These are phyloP conservation scores for Rosa persica DNA, from an alignment of 306 rosid genomes.

Conservation along the genomic window DNA sequence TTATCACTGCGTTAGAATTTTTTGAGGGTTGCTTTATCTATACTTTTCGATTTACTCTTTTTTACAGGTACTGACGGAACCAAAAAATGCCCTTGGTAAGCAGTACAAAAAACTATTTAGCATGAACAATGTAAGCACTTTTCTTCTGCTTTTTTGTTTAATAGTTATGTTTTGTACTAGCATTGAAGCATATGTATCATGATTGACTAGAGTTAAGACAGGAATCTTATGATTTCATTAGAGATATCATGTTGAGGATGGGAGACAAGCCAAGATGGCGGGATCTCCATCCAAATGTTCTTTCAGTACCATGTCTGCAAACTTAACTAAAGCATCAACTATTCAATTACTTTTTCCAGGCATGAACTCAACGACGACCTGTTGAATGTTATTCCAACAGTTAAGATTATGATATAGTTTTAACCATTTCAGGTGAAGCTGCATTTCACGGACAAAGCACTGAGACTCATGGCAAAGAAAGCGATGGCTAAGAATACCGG, in stretches of 20 bases:
- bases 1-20: not conserved
- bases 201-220: not conserved
- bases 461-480: constrained; percentile 71
- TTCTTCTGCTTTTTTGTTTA: not conserved
- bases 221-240: not conserved
- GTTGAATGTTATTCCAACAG: not conserved
- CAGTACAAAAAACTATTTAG: constrained; percentile 90
- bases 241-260: not conserved
- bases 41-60: constrained; percentile 11
- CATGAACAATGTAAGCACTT: constrained; percentile 78
- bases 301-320: not conserved
- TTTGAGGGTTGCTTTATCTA: not conserved
- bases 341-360: not conserved
- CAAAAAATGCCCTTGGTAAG: constrained; percentile 91
- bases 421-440: constrained; percentile 66
- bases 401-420: not conserved
- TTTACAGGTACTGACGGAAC: constrained; percentile 84
- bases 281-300: not conserved
- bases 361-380: not conserved
- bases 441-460: constrained; percentile 68
- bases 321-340: not conserved
- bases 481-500: constrained; percentile 96
- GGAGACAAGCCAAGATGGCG: not conserved
- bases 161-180: not conserved
- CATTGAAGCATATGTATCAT: not conserved